phyloP scores from a whole-genome alignment of 305 asterid species.

The Rubia tinctorum region DNA sequence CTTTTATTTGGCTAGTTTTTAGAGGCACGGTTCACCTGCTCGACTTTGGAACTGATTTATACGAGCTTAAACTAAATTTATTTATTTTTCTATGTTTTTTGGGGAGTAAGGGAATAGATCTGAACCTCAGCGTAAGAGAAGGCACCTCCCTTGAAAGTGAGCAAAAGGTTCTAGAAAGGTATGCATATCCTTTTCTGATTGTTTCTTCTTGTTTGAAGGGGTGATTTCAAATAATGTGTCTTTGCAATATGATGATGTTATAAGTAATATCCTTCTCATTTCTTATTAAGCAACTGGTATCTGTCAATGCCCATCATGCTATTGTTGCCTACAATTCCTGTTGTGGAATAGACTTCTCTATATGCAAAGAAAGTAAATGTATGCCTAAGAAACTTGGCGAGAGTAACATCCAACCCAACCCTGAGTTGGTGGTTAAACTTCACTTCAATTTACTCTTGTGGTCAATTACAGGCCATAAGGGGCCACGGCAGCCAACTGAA shows the following conservation, averaged over 20 bases:
- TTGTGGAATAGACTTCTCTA: not conserved
- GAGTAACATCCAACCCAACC: not conserved
- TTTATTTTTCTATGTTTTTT: not conserved
- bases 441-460: not conserved
- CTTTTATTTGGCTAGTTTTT: not conserved
- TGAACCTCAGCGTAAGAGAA: conserved; percentile 25
- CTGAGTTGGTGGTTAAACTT: not conserved
- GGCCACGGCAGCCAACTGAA: not conserved
- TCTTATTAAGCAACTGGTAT: not conserved
- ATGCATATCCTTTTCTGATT: not conserved
- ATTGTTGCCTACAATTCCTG: conserved; percentile 1
- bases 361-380: not conserved
- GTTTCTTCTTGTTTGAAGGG: not conserved
- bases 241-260: not conserved
- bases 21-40: not conserved
- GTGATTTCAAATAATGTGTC: not conserved
- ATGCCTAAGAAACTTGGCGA: not conserved
- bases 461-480: not conserved
- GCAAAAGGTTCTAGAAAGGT: not conserved
- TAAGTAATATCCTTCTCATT: not conserved
- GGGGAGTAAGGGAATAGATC: conserved; percentile 27
- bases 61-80: not conserved
- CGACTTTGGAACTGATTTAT: not conserved
- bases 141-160: conserved; percentile 9
- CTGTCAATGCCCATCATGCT: not conserved